Evolutionary conservation across 139 green algal species (phyloP).

Genomic region (Edaphochlamys debaryana): DNA sequence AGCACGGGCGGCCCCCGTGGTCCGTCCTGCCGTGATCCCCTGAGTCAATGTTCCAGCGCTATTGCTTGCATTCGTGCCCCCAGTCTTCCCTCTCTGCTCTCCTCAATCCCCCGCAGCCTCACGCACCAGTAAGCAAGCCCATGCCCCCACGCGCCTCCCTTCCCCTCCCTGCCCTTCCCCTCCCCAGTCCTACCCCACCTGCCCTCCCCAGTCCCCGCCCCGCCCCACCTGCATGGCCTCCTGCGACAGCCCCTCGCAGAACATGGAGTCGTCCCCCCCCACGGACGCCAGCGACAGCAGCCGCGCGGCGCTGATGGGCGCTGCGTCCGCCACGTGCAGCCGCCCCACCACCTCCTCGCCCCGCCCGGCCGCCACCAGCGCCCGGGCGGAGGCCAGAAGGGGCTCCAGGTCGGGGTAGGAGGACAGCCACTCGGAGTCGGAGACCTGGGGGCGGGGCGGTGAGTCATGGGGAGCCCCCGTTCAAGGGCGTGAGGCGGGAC

Average conservation of each 20-base stretch:
- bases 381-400: conserved; percentile 31
- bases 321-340: conserved; percentile 42
- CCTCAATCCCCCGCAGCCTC: no score
- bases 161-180: not conserved
- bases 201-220: not conserved
- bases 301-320: conserved; percentile 61
- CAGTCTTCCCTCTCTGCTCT: no score
- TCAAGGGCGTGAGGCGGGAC: no score
- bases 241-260: conserved; percentile 53
- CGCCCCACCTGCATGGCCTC: conserved; percentile 46
- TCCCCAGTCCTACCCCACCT: no score
- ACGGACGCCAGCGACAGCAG: conserved; percentile 45
- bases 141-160: no score
- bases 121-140: no score
- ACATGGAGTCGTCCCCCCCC: conserved; percentile 80
- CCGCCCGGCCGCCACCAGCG: conserved; percentile 52
- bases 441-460: conserved; percentile 42
- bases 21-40: no score
- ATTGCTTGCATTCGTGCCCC: no score
- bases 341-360: conserved; percentile 63
- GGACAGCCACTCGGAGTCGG: conserved; percentile 66
- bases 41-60: no score
- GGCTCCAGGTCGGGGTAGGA: conserved; percentile 35
- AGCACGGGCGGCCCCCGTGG: no score
- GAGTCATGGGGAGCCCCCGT: no score